These are phyloP conservation scores for Malassezia nana DNA, from an alignment of 1,284 basidiomycete genomes.

Conservation along the genomic window DNA sequence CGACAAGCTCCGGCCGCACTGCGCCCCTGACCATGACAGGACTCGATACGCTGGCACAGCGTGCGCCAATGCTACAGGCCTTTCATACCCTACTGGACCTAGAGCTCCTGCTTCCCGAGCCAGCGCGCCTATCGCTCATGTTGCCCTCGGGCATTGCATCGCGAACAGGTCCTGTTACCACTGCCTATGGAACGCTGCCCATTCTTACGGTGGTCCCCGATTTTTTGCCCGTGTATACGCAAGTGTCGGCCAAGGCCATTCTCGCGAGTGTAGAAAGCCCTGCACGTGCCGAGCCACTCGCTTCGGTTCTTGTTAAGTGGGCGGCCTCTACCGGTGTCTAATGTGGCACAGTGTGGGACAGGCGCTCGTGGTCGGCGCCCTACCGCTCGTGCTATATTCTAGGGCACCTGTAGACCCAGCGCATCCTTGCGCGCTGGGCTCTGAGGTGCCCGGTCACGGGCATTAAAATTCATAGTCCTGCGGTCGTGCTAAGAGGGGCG, in stretches of 20 bases:
- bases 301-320: constrained; percentile 11
- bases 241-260: constrained; percentile 9
- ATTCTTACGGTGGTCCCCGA: constrained; percentile 11
- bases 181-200: constrained; percentile 7
- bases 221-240: constrained; percentile 7
- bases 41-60: constrained; percentile 4
- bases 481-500: background rate
- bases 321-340: constrained; percentile 13
- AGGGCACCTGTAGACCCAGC: constrained; percentile 13
- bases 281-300: constrained; percentile 1
- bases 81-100: constrained; percentile 15
- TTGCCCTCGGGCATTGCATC: constrained; percentile 11
- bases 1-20: background rate
- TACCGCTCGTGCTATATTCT: background rate
- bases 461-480: constrained; percentile 11
- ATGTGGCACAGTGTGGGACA: background rate
- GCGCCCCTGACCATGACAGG: background rate
- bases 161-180: constrained; percentile 12
- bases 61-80: constrained; percentile 11
- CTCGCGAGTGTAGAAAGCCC: background rate
- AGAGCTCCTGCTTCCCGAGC: constrained; percentile 24
- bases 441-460: constrained; percentile 7
- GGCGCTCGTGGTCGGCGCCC: background rate
- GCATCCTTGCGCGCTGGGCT: background rate
- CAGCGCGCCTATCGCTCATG: constrained; percentile 10